A percentile compares a stretch with the other conserved stretches of the same genome.
Conservation (phyloP, 1,139 yeast species). For the Pneumocystis murina region DNA sequence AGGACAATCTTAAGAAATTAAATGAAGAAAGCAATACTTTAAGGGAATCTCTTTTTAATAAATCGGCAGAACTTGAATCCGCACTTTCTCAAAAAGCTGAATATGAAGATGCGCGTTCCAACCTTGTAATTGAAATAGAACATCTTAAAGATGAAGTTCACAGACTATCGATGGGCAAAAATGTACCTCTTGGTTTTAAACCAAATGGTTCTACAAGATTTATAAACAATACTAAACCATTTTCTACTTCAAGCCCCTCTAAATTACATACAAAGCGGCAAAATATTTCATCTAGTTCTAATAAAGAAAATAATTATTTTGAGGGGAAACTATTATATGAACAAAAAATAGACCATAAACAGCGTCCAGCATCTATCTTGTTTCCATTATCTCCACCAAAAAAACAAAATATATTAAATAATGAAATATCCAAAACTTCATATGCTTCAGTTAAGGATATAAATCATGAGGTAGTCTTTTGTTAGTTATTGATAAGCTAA, state of each 20-base stretch:
- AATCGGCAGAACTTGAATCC: constrained; percentile 51
- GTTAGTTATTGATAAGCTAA: constrained; percentile 12
- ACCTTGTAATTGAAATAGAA: constrained; percentile 32
- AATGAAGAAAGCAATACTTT: constrained; percentile 50
- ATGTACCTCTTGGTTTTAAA: constrained; percentile 19
- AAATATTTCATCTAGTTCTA: not conserved
- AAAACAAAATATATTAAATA: constrained; percentile 12
- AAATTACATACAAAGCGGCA: not conserved
- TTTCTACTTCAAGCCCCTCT: not conserved
- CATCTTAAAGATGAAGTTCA: constrained; percentile 18
- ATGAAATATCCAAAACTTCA: constrained; percentile 16
- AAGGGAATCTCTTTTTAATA: constrained; percentile 40
- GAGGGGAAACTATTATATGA: not conserved
- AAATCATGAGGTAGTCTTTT: constrained; percentile 15
- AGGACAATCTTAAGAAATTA: constrained; percentile 46
- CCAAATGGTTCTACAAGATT: not conserved
- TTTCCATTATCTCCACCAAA: constrained; percentile 9
- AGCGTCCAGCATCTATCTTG: constrained; percentile 25
- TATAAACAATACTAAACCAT: not conserved
- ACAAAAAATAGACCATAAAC: constrained; percentile 18
- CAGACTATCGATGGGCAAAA: constrained; percentile 14
- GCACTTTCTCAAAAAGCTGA: constrained; percentile 29
- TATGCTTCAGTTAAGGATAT: constrained; percentile 11
- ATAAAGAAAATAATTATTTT: not conserved
- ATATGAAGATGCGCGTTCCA: constrained; percentile 20